Conservation (phyloP, 257 asterid genomes). For the Leonotis leonurus region DNA sequence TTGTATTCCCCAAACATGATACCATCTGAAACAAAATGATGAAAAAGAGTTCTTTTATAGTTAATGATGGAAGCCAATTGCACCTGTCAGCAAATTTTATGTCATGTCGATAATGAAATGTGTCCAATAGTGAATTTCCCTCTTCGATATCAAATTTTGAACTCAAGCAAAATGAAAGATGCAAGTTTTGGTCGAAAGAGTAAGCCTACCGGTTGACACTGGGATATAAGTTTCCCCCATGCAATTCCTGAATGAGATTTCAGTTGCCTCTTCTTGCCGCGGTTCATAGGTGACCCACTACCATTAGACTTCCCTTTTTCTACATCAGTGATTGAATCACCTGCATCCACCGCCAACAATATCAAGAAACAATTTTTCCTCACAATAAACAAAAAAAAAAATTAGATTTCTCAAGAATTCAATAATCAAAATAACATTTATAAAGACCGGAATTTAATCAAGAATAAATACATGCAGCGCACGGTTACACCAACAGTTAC, state of each 20-base stretch:
- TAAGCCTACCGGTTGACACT: conserved; percentile 63
- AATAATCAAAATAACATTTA: background rate
- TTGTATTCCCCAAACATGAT: background rate
- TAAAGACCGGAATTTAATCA: conserved; percentile 2
- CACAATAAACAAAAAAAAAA: background rate
- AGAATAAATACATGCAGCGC: conserved; percentile 22
- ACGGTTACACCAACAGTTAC: conserved; percentile 23
- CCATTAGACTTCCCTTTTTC: conserved; percentile 49
- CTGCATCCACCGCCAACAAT: conserved; percentile 25
- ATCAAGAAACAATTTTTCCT: background rate
- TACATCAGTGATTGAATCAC: conserved; percentile 39
- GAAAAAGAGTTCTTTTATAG: background rate
- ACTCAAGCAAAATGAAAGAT: background rate
- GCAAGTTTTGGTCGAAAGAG: background rate
- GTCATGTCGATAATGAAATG: background rate
- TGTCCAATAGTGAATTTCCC: background rate
- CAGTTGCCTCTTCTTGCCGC: conserved; percentile 59
- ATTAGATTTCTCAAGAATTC: background rate
- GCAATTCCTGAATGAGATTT: conserved; percentile 48
- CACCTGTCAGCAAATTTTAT: background rate
- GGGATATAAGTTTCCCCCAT: conserved; percentile 94
- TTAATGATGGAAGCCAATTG: background rate
- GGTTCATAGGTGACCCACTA: conserved; percentile 24
- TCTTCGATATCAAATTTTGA: background rate
- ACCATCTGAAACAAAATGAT: background rate